Evolutionary conservation across 805 yeast species (phyloP), one percentile per base, ranked within the genome.

Genomic region (Grigorovia jiainica): DNA sequence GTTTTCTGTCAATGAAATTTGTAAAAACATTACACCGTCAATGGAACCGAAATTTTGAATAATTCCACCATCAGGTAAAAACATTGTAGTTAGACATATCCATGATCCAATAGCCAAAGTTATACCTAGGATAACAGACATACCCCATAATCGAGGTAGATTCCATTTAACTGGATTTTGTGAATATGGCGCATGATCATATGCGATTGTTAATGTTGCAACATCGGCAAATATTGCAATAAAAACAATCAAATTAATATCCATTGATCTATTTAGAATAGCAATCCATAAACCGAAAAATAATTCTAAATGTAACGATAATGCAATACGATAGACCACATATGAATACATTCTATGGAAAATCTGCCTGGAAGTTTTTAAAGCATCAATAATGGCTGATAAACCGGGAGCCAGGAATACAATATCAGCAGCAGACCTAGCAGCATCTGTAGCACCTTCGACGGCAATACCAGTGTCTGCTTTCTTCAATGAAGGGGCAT

Each of bases 271-370:
- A 75, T 87, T 82, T 71, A 87, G 75, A 66, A 87, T 87, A 59
- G 95, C 95, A 76, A 87, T 86, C 95, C 96, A 87, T 67, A 87
- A 74, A 73, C 96, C 96, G 60, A 87, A 75, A 82, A 87, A 87
- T 60, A 87, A 71, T 73, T 87, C 96, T 76, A 87, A 80, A 73
- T 87, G 96, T 64, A 87, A 76, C 48, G 95, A 87, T 65, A 87
- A 75, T 64, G 96, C 96, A 68, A 87, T 87, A 76, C 96, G 89
- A 87, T 87, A 87, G 61, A 87, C 95, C 72, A 87, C 95, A 72
- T 87, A 87, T 58, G 96, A 78, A 79, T 87, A 87, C 96, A 87
- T 87, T 76, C 96, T 83, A 87, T 87, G 96, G 92, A 86, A 86
- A 79, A 86, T 86, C 72, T 86, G 95, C 72, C 95, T 78, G 50